A percentile compares a stretch with the other conserved stretches of the same genome.
These are phyloP conservation scores for Yamadazyma dendronema DNA, from an alignment of 1,139 yeast genomes.

Conservation along the genomic window DNA sequence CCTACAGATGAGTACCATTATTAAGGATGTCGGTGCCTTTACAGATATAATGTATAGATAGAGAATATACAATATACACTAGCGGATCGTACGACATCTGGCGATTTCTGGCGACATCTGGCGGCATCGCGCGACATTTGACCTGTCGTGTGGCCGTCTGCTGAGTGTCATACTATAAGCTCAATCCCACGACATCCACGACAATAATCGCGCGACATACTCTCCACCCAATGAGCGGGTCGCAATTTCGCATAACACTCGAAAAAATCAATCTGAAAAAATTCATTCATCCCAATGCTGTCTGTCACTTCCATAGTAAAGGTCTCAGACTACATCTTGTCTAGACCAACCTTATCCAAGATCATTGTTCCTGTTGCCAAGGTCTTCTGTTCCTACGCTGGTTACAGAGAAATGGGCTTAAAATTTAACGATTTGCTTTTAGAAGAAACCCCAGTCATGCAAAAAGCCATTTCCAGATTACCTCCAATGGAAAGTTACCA, in stretches of 20 bases:
- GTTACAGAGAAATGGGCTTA: constrained; percentile 92
- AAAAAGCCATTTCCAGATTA: constrained; percentile 84
- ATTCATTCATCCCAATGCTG: constrained; percentile 43
- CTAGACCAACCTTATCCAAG: constrained; percentile 75
- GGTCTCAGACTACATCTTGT: constrained; percentile 76
- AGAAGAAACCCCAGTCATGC: constrained; percentile 85
- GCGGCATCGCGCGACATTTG: no score
- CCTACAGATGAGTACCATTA: constrained; percentile 38
- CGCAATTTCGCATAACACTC: constrained; percentile 10
- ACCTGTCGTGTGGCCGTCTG: no score
- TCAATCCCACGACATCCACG: not conserved
- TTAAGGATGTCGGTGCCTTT: no score
- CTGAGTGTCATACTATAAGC: no score
- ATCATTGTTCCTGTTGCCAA: constrained; percentile 78
- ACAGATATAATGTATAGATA: no score
- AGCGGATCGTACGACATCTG: no score
- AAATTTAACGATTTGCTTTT: constrained; percentile 81
- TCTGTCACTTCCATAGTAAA: constrained; percentile 81
- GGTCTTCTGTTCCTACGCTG: constrained; percentile 69
- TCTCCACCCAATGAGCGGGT: not conserved
- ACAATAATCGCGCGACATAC: not conserved
- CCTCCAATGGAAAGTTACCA: constrained; percentile 83
- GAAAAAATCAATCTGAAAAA: constrained; percentile 3
- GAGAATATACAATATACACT: not conserved
- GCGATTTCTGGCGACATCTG: no score